Conservation (phyloP, 140 eudicot genomes). For the Flaveria floridana region DNA sequence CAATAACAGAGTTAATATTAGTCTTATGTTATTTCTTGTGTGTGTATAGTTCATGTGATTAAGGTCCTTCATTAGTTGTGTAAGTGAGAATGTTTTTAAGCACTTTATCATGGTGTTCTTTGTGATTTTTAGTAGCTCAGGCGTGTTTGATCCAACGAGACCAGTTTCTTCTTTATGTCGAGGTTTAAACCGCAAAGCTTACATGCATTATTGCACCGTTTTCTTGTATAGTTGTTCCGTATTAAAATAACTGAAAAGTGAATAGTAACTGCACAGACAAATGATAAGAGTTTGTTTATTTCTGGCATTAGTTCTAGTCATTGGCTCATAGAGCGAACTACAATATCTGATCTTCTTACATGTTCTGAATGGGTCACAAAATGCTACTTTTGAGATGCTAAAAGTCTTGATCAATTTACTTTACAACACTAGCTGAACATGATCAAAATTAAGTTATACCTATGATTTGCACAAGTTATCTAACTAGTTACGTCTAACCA, state of each 20-base stretch:
- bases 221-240: background rate
- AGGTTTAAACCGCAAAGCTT: background rate
- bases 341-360: too few species aligned
- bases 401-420: background rate
- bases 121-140: slow-evolving; percentile 20
- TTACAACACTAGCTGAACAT: slow-evolving; percentile 1
- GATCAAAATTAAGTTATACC: background rate
- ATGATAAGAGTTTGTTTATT: too few species aligned
- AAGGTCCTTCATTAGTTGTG: slow-evolving; percentile 7
- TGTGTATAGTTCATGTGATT: slow-evolving; percentile 22
- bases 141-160: background rate
- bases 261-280: too few species aligned
- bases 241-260: background rate
- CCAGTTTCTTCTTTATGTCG: background rate
- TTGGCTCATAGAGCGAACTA: too few species aligned
- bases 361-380: background rate
- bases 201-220: background rate
- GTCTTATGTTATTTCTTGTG: slow-evolving; percentile 10
- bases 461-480: background rate
- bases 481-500: background rate
- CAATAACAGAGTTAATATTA: slow-evolving; percentile 27
- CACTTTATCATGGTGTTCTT: background rate
- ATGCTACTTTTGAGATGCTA: background rate
- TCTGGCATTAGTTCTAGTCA: too few species aligned
- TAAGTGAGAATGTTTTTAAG: slow-evolving; percentile 16